These are phyloP conservation scores for Malassezia japonica DNA, from an alignment of 1,284 basidiomycete species.

Conservation along the genomic window DNA sequence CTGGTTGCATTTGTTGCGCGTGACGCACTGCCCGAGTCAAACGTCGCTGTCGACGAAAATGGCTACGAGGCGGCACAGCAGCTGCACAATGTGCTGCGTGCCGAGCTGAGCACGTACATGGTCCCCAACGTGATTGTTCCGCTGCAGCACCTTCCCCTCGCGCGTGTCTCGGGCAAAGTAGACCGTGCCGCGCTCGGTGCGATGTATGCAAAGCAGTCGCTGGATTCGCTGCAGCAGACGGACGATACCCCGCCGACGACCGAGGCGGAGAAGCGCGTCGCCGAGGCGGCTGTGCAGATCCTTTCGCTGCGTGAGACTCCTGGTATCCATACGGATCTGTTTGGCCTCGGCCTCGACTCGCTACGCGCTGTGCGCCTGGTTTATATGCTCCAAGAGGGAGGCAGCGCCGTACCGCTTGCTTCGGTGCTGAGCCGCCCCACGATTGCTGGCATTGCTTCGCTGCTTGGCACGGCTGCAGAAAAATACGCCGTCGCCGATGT, in stretches of 20 bases:
- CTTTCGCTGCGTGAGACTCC: conserved; percentile 1
- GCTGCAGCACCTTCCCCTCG: conserved; percentile 26
- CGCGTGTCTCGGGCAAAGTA: conserved; percentile 34
- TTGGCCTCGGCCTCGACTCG: conserved; percentile 38
- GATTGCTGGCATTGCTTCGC: conserved; percentile 23
- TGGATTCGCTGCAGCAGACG: neutral
- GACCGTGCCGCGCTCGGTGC: conserved; percentile 23
- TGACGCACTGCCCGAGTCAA: too few relatives aligned
- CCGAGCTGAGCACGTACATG: conserved; percentile 34
- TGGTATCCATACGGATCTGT: conserved; percentile 21
- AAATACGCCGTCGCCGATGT: too few relatives aligned
- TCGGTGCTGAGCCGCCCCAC: conserved; percentile 26
- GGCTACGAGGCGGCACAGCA: too few relatives aligned
- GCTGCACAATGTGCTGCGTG: too few relatives aligned
- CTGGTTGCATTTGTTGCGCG: conserved; percentile 27
- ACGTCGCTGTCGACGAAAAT: neutral
- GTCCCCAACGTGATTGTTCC: conserved; percentile 32
- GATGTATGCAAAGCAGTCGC: conserved; percentile 13
- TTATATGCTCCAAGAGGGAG: conserved; percentile 22
- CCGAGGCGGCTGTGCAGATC: conserved; percentile 8
- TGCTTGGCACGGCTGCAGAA: neutral
- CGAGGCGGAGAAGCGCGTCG: conserved; percentile 19
- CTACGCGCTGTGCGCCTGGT: conserved; percentile 32
- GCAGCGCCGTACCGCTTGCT: conserved; percentile 19
- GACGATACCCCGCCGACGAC: neutral